Base-by-base conservation (phyloP, 2,329 filamentous ascomycete genomes). In the Diplodia mutila region DNA sequence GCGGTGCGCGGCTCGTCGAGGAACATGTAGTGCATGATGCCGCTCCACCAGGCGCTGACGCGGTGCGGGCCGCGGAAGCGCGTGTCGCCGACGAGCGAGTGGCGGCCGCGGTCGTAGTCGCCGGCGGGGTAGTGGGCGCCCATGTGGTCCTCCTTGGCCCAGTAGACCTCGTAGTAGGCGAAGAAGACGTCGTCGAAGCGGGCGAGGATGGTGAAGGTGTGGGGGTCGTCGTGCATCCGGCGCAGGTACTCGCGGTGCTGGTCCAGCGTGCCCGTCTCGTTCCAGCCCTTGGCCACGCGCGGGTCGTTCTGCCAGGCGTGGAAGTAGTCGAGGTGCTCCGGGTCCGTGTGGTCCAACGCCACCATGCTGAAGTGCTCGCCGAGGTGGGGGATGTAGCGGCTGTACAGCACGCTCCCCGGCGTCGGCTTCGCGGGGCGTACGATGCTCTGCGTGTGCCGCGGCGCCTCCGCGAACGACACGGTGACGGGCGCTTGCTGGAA, bases 271-370 rank as follows among this genome's bases (percentile, higher is more conserved):
- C 91, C 91, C 1, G 89, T 91, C 80, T 92, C 88, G 74, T 92
- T 91, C 91, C 91, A 94, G 5, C 90, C 91, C 74, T 90, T 86
- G 4, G 90, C 90, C 39, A 94, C 91, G 63, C 91, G 89, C 64
- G 91, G 91, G 75, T 93, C 91, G 74, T 94, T 94, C 79, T 93
- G 91, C 91, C 91, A 94, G 67, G 84, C 84, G 78, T 94, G 89
- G 82, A 94, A 94, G 7, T 92, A 82, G 21, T 82, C 79, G 64
- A 94, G 79, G 78, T 94, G 91, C 72, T 86, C 83, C 1, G 81
- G 75, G 73, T 91, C 82, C 46, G 84, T 74, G 79, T 86, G 91
- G 76, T 94, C 89, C 1, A 94, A 84, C 14, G 87, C 88, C 23
- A 91, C 84, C 83, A 94, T 90, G 69, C 89, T 91, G 77, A 94